phyloP scores from a whole-genome alignment of 1,284 basidiomycete genomes.

The Peniophora sp. region DNA sequence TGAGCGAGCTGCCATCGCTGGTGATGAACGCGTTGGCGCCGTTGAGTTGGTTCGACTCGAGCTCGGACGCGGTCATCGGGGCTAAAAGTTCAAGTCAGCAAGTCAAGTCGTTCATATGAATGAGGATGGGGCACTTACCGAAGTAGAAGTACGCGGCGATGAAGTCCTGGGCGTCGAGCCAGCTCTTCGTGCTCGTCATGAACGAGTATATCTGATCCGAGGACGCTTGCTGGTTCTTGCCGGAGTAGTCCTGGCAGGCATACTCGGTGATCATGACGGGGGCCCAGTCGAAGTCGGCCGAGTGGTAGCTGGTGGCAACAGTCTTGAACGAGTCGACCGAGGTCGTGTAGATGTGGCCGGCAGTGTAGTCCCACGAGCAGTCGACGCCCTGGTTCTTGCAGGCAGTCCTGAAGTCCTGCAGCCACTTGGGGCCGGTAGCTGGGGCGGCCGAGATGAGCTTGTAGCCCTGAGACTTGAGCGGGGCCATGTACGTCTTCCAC shows the following conservation, averaged over 20 bases:
- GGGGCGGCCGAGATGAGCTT: constrained; percentile 57
- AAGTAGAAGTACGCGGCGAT: constrained; percentile 63
- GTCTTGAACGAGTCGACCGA: constrained; percentile 37
- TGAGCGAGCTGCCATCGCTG: constrained; percentile 32
- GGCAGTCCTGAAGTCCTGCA: constrained; percentile 45
- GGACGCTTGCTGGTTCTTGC: constrained; percentile 49
- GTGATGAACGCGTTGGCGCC: constrained; percentile 61
- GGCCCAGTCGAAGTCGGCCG: constrained; percentile 29
- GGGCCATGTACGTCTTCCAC: constrained; percentile 59
- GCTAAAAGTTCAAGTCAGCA: constrained; percentile 27
- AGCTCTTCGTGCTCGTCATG: constrained; percentile 46
- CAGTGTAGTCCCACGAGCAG: constrained; percentile 38
- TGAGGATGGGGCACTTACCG: constrained; percentile 34
- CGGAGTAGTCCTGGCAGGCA: constrained; percentile 32
- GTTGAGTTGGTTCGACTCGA: constrained; percentile 39
- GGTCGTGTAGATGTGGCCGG: constrained; percentile 59
- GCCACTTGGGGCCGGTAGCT: constrained; percentile 61
- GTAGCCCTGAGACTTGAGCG: constrained; percentile 50
- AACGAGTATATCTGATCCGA: constrained; percentile 44
- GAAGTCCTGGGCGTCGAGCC: constrained; percentile 46
- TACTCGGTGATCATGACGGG: constrained; percentile 65
- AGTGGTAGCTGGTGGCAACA: constrained; percentile 42
- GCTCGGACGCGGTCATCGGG: constrained; percentile 31
- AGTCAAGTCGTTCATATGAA: constrained; percentile 2
- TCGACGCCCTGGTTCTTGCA: constrained; percentile 40